Conservation (phyloP, 1,284 basidiomycete species). For the Pascua sp. region DNA sequence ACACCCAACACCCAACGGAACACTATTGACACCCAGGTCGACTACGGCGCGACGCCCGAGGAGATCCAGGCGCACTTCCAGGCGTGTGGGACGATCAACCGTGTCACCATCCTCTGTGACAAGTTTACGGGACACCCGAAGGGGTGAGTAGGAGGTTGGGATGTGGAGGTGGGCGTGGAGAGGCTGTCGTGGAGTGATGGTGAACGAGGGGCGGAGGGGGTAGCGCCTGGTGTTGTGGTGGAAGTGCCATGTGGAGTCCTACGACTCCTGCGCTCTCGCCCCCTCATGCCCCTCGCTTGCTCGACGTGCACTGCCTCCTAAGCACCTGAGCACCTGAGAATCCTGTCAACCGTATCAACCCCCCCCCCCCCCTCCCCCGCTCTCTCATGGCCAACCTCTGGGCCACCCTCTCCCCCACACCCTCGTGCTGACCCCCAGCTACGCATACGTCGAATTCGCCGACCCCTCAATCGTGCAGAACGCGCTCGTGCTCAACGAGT, state of each 20-base stretch:
- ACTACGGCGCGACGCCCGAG: slow-evolving; percentile 95
- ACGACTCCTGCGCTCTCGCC: too few relatives aligned
- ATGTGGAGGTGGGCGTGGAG: background rate
- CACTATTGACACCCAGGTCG: slow-evolving; percentile 62
- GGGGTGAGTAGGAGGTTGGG: slow-evolving; percentile 61
- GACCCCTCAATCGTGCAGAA: slow-evolving; percentile 90
- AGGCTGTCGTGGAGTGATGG: background rate
- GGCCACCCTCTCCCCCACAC: background rate
- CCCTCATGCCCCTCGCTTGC: background rate
- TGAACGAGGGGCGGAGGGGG: background rate
- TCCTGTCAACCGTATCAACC: background rate
- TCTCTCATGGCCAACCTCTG: background rate
- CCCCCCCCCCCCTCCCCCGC: background rate
- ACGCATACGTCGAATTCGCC: slow-evolving; percentile 98
- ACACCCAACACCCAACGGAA: background rate
- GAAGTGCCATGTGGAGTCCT: background rate
- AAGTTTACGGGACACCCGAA: slow-evolving; percentile 99
- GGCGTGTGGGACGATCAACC: slow-evolving; percentile 95
- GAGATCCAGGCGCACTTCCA: slow-evolving; percentile 98
- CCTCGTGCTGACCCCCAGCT: slow-evolving; percentile 55
- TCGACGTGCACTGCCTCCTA: background rate
- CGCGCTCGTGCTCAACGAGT: slow-evolving; percentile 92
- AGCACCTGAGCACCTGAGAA: background rate
- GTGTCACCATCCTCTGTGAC: slow-evolving; percentile 98
- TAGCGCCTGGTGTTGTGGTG: background rate